These are phyloP conservation scores for Circinella minor DNA, from an alignment of 371 early-diverging fungal genomes.

Conservation along the genomic window DNA sequence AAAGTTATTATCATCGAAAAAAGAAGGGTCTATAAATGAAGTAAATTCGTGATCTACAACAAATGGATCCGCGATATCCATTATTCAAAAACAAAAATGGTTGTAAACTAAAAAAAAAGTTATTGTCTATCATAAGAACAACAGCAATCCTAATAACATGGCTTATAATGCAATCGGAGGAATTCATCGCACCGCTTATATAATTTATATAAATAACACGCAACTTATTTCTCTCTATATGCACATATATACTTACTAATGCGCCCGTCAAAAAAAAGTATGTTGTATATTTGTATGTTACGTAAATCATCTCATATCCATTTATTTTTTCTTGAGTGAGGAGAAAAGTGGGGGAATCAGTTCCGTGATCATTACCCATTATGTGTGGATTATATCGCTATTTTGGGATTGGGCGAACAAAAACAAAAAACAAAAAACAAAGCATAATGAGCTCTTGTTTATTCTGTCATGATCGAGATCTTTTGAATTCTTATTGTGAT, in stretches of 20 bases:
- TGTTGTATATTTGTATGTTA: no score
- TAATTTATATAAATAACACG: no score
- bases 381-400: not conserved
- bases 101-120: not conserved
- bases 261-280: no score
- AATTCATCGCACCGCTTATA: not conserved
- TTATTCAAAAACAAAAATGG: not conserved
- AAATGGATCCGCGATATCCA: constrained; percentile 10
- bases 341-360: no score
- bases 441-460: not conserved
- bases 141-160: not conserved
- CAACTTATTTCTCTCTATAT: no score
- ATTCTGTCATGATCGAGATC: constrained; percentile 10
- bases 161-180: constrained; percentile 8
- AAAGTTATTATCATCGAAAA: constrained; percentile 5
- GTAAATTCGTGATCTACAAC: constrained; percentile 12
- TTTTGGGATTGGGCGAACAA: not conserved
- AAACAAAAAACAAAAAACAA: not conserved
- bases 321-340: no score
- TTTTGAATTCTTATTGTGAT: not conserved
- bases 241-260: no score
- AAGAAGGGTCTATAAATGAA: constrained; percentile 14
- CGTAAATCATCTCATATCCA: no score
- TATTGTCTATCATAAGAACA: not conserved
- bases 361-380: not conserved